phyloP scores from a whole-genome alignment of 1,139 yeast species.

The Yamadazyma atlantica region DNA sequence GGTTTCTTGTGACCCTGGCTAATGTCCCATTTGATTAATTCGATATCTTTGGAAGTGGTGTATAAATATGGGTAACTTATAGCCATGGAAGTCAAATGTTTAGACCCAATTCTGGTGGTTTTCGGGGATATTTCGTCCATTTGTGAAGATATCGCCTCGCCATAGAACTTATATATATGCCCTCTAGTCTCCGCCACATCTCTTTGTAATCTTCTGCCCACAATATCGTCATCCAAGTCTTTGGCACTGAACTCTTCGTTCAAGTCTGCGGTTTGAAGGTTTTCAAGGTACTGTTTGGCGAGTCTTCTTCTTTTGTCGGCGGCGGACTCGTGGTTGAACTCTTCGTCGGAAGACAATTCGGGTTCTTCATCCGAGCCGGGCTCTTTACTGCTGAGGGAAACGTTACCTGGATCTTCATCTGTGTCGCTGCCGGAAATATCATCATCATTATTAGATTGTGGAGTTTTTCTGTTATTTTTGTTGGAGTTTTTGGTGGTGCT shows the following conservation, averaged over 20 bases:
- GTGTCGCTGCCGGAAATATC: constrained; percentile 41
- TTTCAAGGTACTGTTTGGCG: constrained; percentile 89
- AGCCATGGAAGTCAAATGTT: constrained; percentile 54
- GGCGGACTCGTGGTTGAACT: constrained; percentile 71
- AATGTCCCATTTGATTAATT: constrained; percentile 74
- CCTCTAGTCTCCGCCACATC: constrained; percentile 94
- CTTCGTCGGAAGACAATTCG: constrained; percentile 62
- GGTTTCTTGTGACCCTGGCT: constrained; percentile 44
- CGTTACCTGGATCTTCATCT: constrained; percentile 32
- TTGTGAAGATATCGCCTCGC: constrained; percentile 45
- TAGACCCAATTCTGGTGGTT: constrained; percentile 59
- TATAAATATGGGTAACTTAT: constrained; percentile 62
- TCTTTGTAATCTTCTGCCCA: constrained; percentile 73
- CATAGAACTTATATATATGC: constrained; percentile 68
- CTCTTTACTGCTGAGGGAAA: constrained; percentile 11
- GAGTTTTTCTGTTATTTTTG: constrained; percentile 1
- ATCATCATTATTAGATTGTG: constrained; percentile 26
- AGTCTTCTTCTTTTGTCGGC: constrained; percentile 93
- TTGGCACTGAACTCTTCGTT: constrained; percentile 82
- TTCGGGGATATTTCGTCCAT: constrained; percentile 37
- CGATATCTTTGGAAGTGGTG: constrained; percentile 82
- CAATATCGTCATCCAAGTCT: constrained; percentile 83
- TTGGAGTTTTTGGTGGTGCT: background rate
- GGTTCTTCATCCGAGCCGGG: constrained; percentile 26
- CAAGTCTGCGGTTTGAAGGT: constrained; percentile 51